Percentiles rank a stretch among this genome's conserved stretches.
phyloP scores from a whole-genome alignment of 495 filamentous ascomycete genomes.

The Aspergillus asperescens region DNA sequence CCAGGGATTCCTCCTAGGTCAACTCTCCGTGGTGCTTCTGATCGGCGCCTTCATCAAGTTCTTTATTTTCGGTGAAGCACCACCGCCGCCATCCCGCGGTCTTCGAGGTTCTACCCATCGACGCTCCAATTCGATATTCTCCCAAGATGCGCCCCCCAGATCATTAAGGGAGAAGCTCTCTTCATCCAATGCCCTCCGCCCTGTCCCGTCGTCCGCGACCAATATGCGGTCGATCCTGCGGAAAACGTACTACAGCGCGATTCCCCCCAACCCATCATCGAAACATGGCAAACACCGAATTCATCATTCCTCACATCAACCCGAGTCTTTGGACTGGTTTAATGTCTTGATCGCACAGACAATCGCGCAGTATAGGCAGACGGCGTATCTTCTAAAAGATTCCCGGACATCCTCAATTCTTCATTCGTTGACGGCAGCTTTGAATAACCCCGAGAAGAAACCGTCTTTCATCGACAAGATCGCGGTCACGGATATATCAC shows the following conservation, averaged over 20 bases:
- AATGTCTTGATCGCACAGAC: constrained; percentile 97
- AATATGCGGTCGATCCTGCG: constrained; percentile 87
- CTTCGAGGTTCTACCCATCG: constrained; percentile 55
- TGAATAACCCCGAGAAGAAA: constrained; percentile 74
- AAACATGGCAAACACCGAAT: constrained; percentile 45
- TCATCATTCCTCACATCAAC: constrained; percentile 74
- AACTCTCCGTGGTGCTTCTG: constrained; percentile 83
- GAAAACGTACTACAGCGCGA: constrained; percentile 97
- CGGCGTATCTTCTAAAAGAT: constrained; percentile 78
- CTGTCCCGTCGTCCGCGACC: constrained; percentile 48
- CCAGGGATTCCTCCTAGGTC: constrained; percentile 87
- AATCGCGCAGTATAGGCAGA: constrained; percentile 87
- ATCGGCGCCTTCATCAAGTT: constrained; percentile 97
- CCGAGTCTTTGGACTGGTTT: constrained; percentile 99
- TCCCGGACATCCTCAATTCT: constrained; percentile 66
- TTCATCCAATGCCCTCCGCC: constrained; percentile 65
- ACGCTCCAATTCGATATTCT: constrained; percentile 57
- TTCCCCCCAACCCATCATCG: constrained; percentile 37
- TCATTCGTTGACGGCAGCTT: constrained; percentile 78
- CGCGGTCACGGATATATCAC: constrained; percentile 81
- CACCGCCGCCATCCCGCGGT: constrained; percentile 72
- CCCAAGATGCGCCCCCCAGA: constrained; percentile 31
- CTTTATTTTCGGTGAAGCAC: constrained; percentile 97
- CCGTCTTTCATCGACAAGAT: constrained; percentile 93
- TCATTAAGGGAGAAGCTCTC: constrained; percentile 70